Percentiles rank a stretch among this genome's conserved stretches.
These are phyloP conservation scores for Teratosphaeria viscida DNA, from an alignment of 2,329 filamentous ascomycete species.

Conservation along the genomic window DNA sequence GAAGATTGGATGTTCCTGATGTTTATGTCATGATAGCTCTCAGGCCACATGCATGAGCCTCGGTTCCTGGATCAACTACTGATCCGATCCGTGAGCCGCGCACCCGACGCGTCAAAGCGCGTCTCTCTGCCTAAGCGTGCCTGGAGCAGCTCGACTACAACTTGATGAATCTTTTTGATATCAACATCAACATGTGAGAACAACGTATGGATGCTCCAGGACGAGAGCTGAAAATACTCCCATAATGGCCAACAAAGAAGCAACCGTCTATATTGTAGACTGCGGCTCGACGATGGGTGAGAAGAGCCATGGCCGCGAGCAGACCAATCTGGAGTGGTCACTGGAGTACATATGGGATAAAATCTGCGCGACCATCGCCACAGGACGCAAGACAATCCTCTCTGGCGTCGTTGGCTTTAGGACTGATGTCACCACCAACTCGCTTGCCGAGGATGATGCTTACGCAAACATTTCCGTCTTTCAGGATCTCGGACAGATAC, in stretches of 20 bases:
- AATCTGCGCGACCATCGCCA: slow-evolving; percentile 60
- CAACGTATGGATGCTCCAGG: background rate
- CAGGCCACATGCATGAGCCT: background rate
- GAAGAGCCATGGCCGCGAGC: slow-evolving; percentile 55
- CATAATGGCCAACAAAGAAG: slow-evolving; percentile 82
- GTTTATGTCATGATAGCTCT: background rate
- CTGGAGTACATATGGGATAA: slow-evolving; percentile 95
- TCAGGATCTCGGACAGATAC: slow-evolving; percentile 49
- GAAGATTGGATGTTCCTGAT: background rate
- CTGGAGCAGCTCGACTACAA: background rate
- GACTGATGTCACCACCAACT: slow-evolving; percentile 64
- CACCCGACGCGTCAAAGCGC: background rate
- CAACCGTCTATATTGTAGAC: slow-evolving; percentile 85
- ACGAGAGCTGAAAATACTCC: background rate
- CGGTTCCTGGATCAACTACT: background rate
- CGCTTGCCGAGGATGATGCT: slow-evolving; percentile 53
- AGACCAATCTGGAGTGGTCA: slow-evolving; percentile 78
- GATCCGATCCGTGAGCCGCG: background rate
- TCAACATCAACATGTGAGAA: background rate
- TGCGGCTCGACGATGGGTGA: slow-evolving; percentile 76
- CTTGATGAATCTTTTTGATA: background rate
- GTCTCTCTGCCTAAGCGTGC: background rate
- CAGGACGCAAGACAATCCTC: slow-evolving; percentile 62
- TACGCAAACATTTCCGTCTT: slow-evolving; percentile 77
- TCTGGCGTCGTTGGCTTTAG: slow-evolving; percentile 74